Evolutionary conservation across 495 filamentous ascomycete genomes (phyloP), one percentile per base, ranked within the genome.

Genomic region (Cercophora sp.): DNA sequence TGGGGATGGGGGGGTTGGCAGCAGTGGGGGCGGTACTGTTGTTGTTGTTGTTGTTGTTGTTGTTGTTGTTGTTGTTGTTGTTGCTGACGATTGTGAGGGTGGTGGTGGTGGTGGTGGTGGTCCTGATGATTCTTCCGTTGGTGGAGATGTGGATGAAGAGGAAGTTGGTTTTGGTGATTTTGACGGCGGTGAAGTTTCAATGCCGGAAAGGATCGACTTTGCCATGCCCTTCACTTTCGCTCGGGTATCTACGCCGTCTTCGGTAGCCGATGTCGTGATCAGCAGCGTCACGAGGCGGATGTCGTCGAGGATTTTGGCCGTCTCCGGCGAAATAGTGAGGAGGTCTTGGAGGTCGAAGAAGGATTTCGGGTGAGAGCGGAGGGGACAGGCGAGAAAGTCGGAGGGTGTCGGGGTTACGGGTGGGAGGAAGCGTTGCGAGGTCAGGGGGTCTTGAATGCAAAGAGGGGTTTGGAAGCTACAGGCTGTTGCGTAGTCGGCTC

Each of bases 401-500:
- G 23, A 8, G 22, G 19, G 32, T 27, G 24, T 8, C 15, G 22
- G 8, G 8, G 37, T 43, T 8, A 32, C 20, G 8, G 55, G 55
- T 0, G 39, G 35, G 11, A 20, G 8, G 13, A 20, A 23, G 13
- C 20, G 24, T 29, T 24, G 11, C 6, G 34, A n/a, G 8, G 3
- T 19, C 4, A 39, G 27, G 10, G 39, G 36, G 26, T 52, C 50
- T 9, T 54, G 50, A 18, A 65, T 29, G 9, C 44, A 51, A 1
- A 62, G 47, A 3, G 56, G 53, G 5, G 25, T 16, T 29, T 65
- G 59, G n/a, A 60, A 62, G 24, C 56, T 51, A 19, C 47, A 45
- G 25, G 59, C 59, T 15, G 60, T 46, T 11, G 55, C 42, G 37
- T 60, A 62, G 37, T 65, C 62, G 9, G 51, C 29, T 1, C 62